Base-by-base conservation (phyloP, 768 basidiomycete genomes). In the Rhizopogon roseolus region DNA sequence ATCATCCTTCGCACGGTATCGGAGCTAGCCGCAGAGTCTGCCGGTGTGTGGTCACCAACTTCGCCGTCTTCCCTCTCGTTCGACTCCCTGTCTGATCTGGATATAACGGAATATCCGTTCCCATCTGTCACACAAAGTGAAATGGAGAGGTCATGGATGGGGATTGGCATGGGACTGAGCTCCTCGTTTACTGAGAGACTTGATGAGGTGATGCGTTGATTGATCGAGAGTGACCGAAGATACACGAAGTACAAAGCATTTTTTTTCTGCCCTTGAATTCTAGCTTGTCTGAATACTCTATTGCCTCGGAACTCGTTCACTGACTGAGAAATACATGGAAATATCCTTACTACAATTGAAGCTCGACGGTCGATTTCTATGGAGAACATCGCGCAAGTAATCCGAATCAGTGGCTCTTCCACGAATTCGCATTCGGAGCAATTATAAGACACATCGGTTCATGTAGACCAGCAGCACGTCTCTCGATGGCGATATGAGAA, bases 1-100 rank as follows among this genome's bases (percentile, higher is more conserved):
- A 42, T 61, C 7, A 34, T 60, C 17, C 54, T 70, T 34, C 61
- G 52, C 39, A 65, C 68, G 0, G 54, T 52, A 38, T 66, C 66
- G 0, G 63, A 69, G 45, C 43, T 66, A 37, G 37, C 54, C 1
- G 16, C 9, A 5, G 66, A 66, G 34, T 45, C 27, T 6, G n/a
- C 19, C 3, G 41, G 45, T 11, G 32, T 6, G 11, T 54, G 46
- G 34, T 25, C 60, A 6, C 49, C 40, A 16, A 19, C 46, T 6
- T 58, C 53, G 9, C 13, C 41, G 9, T 34, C 37, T 13, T 27
- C 49, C 13, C 39, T 38, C 9, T 36, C 27, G 17, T 42, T 52
- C 2, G 27, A 41, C 22, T 49, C 29, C 29, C 50, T 37, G 28
- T 53, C 41, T 13, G 41, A 45, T 43, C 34, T 13, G 5, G 51